These are phyloP conservation scores for Vitis cinerea DNA, from an alignment of 164 flowering plant species.

Conservation along the genomic window DNA sequence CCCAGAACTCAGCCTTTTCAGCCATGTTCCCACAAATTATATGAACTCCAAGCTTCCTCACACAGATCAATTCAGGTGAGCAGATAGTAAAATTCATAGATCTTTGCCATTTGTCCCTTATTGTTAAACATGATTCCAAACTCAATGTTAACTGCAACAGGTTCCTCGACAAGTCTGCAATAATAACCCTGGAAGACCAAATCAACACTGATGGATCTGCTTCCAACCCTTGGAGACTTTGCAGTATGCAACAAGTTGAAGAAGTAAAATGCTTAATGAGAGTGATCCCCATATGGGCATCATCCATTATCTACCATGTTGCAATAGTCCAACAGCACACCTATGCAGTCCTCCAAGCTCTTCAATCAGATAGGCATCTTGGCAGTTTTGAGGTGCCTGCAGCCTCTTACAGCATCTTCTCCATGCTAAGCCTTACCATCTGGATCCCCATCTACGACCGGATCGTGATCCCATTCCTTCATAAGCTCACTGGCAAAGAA, in stretches of 20 bases:
- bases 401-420: slow-evolving; percentile 9
- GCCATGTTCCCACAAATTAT: slow-evolving; percentile 25
- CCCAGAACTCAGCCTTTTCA: slow-evolving; percentile 29
- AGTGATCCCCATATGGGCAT: slow-evolving; percentile 44
- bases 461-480: background rate
- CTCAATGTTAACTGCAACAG: slow-evolving; percentile 9
- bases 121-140: slow-evolving; percentile 1
- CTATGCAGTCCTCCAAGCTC: background rate
- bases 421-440: slow-evolving; percentile 15
- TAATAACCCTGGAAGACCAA: slow-evolving; percentile 5
- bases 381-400: slow-evolving; percentile 10
- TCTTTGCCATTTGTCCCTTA: background rate
- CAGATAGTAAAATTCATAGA: slow-evolving; percentile 10
- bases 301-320: background rate
- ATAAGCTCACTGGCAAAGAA: background rate
- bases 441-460: slow-evolving; percentile 19
- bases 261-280: slow-evolving; percentile 49
- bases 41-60: slow-evolving; percentile 30
- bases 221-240: slow-evolving; percentile 40
- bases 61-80: background rate
- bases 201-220: slow-evolving; percentile 36
- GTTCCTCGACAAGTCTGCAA: slow-evolving; percentile 28
- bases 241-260: slow-evolving; percentile 59
- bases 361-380: background rate
- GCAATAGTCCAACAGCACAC: background rate